Evolutionary conservation across 768 basidiomycete genomes (phyloP), one percentile per base, ranked within the genome.

Genomic region (Agrocybe chaxingu): DNA sequence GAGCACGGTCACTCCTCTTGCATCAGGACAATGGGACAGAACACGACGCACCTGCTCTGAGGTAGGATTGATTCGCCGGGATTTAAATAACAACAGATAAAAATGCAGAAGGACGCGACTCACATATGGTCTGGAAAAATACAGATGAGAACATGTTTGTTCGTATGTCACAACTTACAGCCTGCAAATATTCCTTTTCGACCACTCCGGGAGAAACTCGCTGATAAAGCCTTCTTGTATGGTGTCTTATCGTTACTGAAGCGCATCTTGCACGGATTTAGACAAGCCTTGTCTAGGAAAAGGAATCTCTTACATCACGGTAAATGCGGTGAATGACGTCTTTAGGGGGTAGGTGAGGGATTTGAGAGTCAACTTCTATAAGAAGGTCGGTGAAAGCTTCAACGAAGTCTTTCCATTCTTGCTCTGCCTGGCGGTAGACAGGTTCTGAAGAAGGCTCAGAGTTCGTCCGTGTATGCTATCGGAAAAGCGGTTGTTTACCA

Each of bases 221-320:
- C 89, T 0, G 88, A 87, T 30, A 98, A 77, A 8, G 76, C 76
- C 5, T 67, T 79, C 70, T 98, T 98, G 73, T 99, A 99, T 0
- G 96, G 96, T 3, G 96, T 99, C 71, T 94, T 95, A 64, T 94
- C 89, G 50, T 91, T 91, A 62, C 89, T 92, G 68, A 96, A 97
- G 9, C 94, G 81, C 18, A 96, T 66, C 89, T 92, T 51, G 4
- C 11, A 19, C 8, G 38, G 9, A 35, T 29, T 47, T n/a, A 42
- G 18, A 47, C 34, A 8, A 48, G 16, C 34, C 3, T 10, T 5
- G 43, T 8, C 7, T 24, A 11, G 12, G 39, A 34, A 44, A 56
- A 30, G n/a, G 29, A 18, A 45, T 31, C 38, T 39, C 78, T 35
- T 42, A 89, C 90, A 65, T 98, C 96, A 40, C 95, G 84, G 63